phyloP scores from a whole-genome alignment of 2,329 filamentous ascomycete genomes.

The Aspergillus sp. region DNA sequence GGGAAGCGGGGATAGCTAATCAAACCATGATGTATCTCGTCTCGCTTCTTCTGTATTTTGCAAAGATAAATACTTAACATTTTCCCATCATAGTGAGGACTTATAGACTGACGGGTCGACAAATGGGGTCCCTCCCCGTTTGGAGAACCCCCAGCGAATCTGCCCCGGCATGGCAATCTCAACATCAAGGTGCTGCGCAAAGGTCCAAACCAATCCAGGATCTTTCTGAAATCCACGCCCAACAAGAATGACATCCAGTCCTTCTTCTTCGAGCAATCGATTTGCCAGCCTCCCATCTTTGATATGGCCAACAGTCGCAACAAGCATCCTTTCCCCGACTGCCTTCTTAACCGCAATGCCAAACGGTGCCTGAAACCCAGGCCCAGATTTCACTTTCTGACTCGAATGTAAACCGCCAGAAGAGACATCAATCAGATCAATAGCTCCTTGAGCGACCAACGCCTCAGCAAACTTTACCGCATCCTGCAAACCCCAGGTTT shows the following conservation, averaged over 20 bases:
- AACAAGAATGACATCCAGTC: slow-evolving; percentile 69
- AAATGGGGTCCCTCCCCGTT: too few relatives aligned
- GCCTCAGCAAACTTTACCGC: slow-evolving; percentile 64
- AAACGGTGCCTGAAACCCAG: slow-evolving; percentile 73
- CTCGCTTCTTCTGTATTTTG: too few relatives aligned
- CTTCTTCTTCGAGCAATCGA: slow-evolving; percentile 55
- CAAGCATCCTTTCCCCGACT: slow-evolving; percentile 67
- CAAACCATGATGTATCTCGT: too few relatives aligned
- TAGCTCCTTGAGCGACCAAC: slow-evolving; percentile 66
- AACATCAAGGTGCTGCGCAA: slow-evolving; percentile 71
- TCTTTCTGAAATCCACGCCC: slow-evolving; percentile 80
- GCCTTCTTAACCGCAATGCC: slow-evolving; percentile 71
- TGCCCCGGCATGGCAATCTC: slow-evolving; percentile 73
- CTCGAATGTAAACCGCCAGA: slow-evolving; percentile 68
- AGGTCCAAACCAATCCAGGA: slow-evolving; percentile 72
- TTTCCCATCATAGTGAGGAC: too few relatives aligned
- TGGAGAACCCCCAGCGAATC: slow-evolving; percentile 58
- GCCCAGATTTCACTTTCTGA: slow-evolving; percentile 50
- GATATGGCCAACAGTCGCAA: slow-evolving; percentile 76
- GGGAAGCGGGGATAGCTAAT: too few relatives aligned
- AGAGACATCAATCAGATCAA: slow-evolving; percentile 83
- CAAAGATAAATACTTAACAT: too few relatives aligned
- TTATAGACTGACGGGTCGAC: too few relatives aligned
- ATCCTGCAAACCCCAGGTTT: slow-evolving; percentile 69
- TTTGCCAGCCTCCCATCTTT: slow-evolving; percentile 68